Conservation (phyloP, 2,329 filamentous ascomycete species). For the Aspergillus piperis region DNA sequence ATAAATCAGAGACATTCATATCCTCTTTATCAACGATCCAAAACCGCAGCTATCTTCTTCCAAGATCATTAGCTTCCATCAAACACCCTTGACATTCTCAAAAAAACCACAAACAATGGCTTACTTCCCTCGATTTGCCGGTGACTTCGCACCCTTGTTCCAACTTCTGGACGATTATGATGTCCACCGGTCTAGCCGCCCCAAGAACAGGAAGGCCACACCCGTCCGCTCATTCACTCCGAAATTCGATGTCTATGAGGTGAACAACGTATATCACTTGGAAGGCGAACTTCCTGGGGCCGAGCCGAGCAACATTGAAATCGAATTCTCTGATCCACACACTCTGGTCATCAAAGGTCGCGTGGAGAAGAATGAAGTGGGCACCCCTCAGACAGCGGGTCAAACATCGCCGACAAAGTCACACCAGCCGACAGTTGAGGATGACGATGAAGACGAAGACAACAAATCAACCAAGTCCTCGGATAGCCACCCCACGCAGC, state of each 20-base stretch:
- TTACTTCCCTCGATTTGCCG: constrained; percentile 39
- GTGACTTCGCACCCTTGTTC: constrained; percentile 45
- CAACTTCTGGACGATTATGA: constrained; percentile 47
- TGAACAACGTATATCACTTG: constrained; percentile 43
- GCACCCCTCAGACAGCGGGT: constrained; percentile 22
- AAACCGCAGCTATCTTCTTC: background rate
- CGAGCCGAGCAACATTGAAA: constrained; percentile 46
- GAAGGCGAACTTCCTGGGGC: constrained; percentile 50
- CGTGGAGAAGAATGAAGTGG: constrained; percentile 31
- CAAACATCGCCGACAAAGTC: constrained; percentile 29
- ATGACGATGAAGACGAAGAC: constrained; percentile 44
- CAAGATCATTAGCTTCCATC: background rate
- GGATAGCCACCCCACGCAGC: constrained; percentile 28
- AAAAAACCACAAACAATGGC: constrained; percentile 33
- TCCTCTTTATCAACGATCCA: background rate
- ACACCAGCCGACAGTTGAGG: constrained; percentile 56
- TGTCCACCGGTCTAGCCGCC: constrained; percentile 31
- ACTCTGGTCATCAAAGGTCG: constrained; percentile 48
- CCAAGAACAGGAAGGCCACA: constrained; percentile 18
- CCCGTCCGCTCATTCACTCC: constrained; percentile 38
- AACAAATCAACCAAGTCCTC: constrained; percentile 9
- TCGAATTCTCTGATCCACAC: constrained; percentile 49
- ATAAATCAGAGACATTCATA: background rate
- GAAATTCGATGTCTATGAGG: constrained; percentile 49
- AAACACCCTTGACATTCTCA: background rate